A percentile compares a stretch with the other conserved stretches of the same genome.
Evolutionary conservation across 2,329 filamentous ascomycete species (phyloP).

Genomic region (Diplodia sapinea): DNA sequence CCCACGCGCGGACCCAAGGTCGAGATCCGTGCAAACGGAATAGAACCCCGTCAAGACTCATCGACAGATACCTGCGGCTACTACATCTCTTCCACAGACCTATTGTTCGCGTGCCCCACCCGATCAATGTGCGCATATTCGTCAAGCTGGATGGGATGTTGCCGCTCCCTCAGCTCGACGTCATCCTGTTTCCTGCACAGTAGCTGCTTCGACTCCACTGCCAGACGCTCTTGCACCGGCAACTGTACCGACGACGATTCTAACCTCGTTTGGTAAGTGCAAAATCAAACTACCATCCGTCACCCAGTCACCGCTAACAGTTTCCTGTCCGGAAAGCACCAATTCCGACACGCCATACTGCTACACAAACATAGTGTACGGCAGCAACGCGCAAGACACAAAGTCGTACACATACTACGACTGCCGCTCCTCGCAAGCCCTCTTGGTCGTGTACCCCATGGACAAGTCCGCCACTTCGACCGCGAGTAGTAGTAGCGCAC

Average conservation of each 20-base stretch:
- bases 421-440: constrained; percentile 5
- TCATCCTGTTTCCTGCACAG: constrained; percentile 1
- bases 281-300: not conserved
- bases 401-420: not conserved
- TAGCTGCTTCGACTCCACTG: not conserved
- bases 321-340: not conserved
- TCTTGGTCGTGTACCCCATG: not conserved
- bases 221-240: not conserved
- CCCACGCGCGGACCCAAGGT: not conserved
- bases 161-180: not conserved
- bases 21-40: not conserved
- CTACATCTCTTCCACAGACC: constrained; percentile 1
- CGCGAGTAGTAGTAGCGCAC: too few relatives aligned
- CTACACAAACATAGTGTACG: not conserved
- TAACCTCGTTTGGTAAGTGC: not conserved
- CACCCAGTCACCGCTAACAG: not conserved
- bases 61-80: not conserved
- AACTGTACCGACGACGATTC: not conserved
- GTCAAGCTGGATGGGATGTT: constrained; percentile 5
- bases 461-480: not conserved
- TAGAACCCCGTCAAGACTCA: not conserved
- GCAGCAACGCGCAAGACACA: not conserved
- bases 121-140: constrained; percentile 5
- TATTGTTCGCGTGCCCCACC: not conserved
- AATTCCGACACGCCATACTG: not conserved